Conservation (phyloP, 768 basidiomycete species). For the Termitomyces bulborhizus region DNA sequence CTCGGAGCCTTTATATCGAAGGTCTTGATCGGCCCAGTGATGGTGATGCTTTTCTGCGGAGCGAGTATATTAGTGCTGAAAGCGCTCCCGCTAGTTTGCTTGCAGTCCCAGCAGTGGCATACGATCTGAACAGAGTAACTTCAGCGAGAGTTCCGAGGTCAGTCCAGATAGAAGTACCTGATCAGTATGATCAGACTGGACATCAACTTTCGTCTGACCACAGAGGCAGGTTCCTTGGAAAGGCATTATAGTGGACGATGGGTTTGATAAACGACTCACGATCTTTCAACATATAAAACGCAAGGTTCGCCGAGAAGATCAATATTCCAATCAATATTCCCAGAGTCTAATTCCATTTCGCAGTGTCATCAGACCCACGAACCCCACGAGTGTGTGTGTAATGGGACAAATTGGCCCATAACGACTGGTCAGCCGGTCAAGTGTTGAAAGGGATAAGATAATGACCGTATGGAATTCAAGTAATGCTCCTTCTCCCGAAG, state of each 20-base stretch:
- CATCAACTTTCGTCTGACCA: constrained; percentile 23
- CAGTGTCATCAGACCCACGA: background rate
- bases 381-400: background rate
- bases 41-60: constrained; percentile 24
- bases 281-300: background rate
- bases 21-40: constrained; percentile 26
- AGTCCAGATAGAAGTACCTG: constrained; percentile 16
- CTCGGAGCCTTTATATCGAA: constrained; percentile 22
- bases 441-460: background rate
- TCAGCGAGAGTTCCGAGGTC: background rate
- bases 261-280: background rate
- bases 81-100: constrained; percentile 30
- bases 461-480: background rate
- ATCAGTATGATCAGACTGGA: constrained; percentile 19
- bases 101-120: constrained; percentile 33
- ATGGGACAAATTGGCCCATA: background rate
- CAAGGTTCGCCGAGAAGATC: background rate
- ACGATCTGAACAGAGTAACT: constrained; percentile 17
- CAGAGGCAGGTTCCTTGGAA: constrained; percentile 27
- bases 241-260: constrained; percentile 13
- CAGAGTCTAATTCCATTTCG: background rate
- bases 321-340: background rate
- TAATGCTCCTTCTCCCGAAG: background rate
- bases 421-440: background rate
- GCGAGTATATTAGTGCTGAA: constrained; percentile 33